Base-by-base conservation (phyloP, 116 monocot species). In the Cymodocea nodosa region DNA sequence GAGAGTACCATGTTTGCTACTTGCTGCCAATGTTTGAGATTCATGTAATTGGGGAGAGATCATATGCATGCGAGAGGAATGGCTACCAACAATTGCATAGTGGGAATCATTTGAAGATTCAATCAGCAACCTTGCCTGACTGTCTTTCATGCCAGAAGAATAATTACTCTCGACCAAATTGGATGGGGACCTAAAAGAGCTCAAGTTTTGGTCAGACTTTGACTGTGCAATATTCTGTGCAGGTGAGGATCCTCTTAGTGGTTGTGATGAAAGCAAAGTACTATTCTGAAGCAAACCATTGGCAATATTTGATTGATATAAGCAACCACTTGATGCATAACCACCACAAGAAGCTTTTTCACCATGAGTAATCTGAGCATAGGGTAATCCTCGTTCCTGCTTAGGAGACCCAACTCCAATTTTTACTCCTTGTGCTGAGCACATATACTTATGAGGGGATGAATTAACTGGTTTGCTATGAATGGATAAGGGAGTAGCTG, bases 151-250 rank as follows among this genome's bases (percentile, higher is more conserved):
- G 22, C 73, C 35, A 73, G 69, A 66, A 68, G 24, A 69, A 51
- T 54, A 64, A 81, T 69, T 60, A 44, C 7, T 10, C 57, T 79
- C 85, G 50, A 48, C 70, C 15, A 60, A 79, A 52, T 77, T 69
- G 24, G 74, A 36, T 22, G 62, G 76, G 63, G 85, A 73, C 56
- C 74, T 83, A 14, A 81, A 52, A 63, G 74, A 67, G 58, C 62
- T 78, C 4, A 75, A 65, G 59, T 87, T 85, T 56, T 90, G 90
- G 30, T 87, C 83, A 36, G 95, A 78, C 51, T 81, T 90, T 70
- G 83, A 82, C 48, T 58, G 56, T 35, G 77, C 56, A 13, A 85
- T 70, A 51, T 75, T 83, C 8, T 74, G 72, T 20, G 77, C 35
- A 60, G 76, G 71, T 25, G 77, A 57, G 57, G 35, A 61, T 61